Evolutionary conservation across 176 grass and related monocot genomes (phyloP), one percentile per base, ranked within the genome.

Genomic region (Paspalum notatum): DNA sequence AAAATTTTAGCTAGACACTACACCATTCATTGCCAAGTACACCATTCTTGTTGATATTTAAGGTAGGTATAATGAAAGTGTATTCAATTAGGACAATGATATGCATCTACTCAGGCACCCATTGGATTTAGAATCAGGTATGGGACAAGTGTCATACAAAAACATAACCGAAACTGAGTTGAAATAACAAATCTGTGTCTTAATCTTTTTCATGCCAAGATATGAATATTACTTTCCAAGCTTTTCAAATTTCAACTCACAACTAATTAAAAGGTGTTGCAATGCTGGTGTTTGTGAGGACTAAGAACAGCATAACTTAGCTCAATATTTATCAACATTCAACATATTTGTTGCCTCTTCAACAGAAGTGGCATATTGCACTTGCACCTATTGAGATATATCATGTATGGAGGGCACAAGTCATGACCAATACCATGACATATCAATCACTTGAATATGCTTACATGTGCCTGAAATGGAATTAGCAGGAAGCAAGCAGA

Each of bases 341-440:
- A 55, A 55, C 11, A 17, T 55, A 27, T 55, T 74, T 55, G 25
- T 8, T 45, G 49, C 64, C 51, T 54, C 12, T 9, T 38, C 66
- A 54, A 79, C 27, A 64, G 45, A 39, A 45, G 51, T 7, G 2
- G 54, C 18, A 74, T 9, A 44, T 43, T 72, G 8, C 17, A 24
- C 14, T 43, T 72, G 8, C 17, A 24, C 14, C 68, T 11, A 25
- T 58, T 43, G 42, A 74, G 46, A 39, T 68, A 18, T 17, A 41
- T 14, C 9, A 17, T 52, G 17, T n/a, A 24, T 60, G 17, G 18
- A 82, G 55, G 72, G 14, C 64, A 52, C 18, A 68, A 26, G 55
- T 63, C 37, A 77, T 64, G 57, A 87, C 58, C 24, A 72, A 43
- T 22, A 67, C 1, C 48, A 74, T 57, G 20, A 48, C 68, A 66